Conservation (phyloP, 805 yeast genomes). For the Yamadazyma ubonensis region DNA sequence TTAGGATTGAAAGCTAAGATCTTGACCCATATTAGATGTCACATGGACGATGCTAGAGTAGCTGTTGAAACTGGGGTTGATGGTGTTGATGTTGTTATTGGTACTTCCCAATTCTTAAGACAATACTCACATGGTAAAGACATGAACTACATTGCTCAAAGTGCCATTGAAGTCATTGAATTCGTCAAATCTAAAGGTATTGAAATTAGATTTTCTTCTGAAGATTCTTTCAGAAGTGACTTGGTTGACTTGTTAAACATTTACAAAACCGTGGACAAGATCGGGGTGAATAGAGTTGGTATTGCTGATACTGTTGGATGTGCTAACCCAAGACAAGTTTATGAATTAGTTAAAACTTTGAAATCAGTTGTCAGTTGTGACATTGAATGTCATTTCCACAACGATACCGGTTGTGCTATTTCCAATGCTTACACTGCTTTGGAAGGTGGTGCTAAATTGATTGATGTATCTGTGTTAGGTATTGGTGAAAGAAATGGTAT, state of each 20-base stretch:
- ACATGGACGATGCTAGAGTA: slow-evolving; percentile 96
- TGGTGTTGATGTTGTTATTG: slow-evolving; percentile 98
- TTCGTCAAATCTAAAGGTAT: slow-evolving; percentile 95
- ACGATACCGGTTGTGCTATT: slow-evolving; percentile 98
- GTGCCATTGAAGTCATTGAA: slow-evolving; percentile 95
- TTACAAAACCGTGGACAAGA: slow-evolving; percentile 93
- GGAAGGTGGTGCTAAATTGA: slow-evolving; percentile 94
- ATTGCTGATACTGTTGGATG: slow-evolving; percentile 99
- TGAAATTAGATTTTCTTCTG: slow-evolving; percentile 94
- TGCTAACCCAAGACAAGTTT: slow-evolving; percentile 98
- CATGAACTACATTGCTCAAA: slow-evolving; percentile 94
- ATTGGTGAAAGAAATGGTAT: slow-evolving; percentile 99
- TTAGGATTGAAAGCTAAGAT: slow-evolving; percentile 94
- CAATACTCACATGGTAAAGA: slow-evolving; percentile 97
- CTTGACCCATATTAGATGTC: slow-evolving; percentile 95
- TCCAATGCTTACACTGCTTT: slow-evolving; percentile 98
- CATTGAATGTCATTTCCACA: slow-evolving; percentile 98
- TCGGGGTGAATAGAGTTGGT: slow-evolving; percentile 98
- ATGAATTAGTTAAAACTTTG: slow-evolving; percentile 91
- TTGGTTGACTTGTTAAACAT: slow-evolving; percentile 92
- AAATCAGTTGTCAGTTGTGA: slow-evolving; percentile 94
- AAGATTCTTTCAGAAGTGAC: slow-evolving; percentile 96
- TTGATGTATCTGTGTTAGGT: slow-evolving; percentile 94
- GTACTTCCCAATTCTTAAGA: slow-evolving; percentile 93
- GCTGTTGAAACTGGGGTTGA: slow-evolving; percentile 99